Conservation (phyloP, 163 green algal species). For the Volvox carteri region DNA sequence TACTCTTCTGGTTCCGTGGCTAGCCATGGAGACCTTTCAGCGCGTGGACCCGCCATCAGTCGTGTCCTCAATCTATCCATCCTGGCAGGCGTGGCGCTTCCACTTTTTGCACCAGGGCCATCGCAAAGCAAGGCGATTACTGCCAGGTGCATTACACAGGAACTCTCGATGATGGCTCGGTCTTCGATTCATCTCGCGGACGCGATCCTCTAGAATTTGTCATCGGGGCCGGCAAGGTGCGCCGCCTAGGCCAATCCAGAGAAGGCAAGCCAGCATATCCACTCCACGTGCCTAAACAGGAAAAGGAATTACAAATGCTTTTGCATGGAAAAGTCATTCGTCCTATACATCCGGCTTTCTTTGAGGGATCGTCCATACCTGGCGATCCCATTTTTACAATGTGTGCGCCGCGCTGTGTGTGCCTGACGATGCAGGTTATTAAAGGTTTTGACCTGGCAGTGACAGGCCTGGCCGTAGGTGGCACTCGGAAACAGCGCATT, state of each 20-base stretch:
- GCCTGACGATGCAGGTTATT: conserved; percentile 63
- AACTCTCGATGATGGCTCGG: conserved; percentile 60
- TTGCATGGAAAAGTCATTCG: too few relatives aligned
- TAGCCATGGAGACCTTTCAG: background rate
- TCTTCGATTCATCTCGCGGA: conserved; percentile 71
- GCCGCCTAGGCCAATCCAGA: too few relatives aligned
- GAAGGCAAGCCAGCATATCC: too few relatives aligned
- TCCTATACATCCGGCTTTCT: too few relatives aligned
- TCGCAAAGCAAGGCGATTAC: conserved; percentile 49
- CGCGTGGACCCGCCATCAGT: background rate
- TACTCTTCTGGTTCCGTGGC: background rate
- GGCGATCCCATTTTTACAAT: too few relatives aligned
- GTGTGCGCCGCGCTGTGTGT: too few relatives aligned
- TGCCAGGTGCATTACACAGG: conserved; percentile 66
- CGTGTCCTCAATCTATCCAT: background rate
- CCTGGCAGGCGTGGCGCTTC: conserved; percentile 20
- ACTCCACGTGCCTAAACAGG: too few relatives aligned
- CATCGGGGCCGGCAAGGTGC: conserved; percentile 75
- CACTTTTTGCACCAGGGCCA: background rate
- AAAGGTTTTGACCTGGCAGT: conserved; percentile 62
- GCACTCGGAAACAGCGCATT: conserved; percentile 53
- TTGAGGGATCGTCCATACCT: too few relatives aligned
- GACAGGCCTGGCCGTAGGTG: conserved; percentile 37
- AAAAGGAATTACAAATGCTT: too few relatives aligned
- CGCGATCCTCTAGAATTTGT: conserved; percentile 79